Percentiles rank a stretch among this genome's conserved stretches.
These are phyloP conservation scores for Pichia sp. DNA, from an alignment of 1,139 yeast genomes.

Conservation along the genomic window DNA sequence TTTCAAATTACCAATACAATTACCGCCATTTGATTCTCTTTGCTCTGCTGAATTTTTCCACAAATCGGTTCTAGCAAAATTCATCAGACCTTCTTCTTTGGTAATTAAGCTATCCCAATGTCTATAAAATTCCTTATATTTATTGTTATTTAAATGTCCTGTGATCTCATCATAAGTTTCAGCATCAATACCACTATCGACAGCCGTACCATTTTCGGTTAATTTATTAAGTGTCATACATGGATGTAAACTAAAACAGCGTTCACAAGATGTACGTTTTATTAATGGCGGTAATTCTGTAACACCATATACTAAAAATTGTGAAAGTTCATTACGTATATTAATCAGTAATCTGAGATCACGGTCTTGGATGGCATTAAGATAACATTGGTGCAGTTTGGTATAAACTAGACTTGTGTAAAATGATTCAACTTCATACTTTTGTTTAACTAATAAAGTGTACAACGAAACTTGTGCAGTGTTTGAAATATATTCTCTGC, in stretches of 20 bases:
- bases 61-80: constrained; percentile 51
- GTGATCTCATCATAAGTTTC: constrained; percentile 46
- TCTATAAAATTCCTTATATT: constrained; percentile 49
- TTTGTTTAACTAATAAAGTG: constrained; percentile 68
- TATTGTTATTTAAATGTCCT: constrained; percentile 39
- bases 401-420: constrained; percentile 73
- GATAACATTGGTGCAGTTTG: constrained; percentile 41
- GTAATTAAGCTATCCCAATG: constrained; percentile 73
- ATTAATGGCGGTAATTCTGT: constrained; percentile 55
- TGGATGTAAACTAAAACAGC: constrained; percentile 52
- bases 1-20: constrained; percentile 46
- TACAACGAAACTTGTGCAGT: constrained; percentile 88
- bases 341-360: constrained; percentile 60
- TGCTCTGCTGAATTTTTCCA: constrained; percentile 60
- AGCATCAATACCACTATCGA: constrained; percentile 38
- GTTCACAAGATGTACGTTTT: constrained; percentile 54
- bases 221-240: constrained; percentile 69
- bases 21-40: constrained; percentile 56
- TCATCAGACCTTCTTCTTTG: constrained; percentile 61
- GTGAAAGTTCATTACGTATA: constrained; percentile 65
- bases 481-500: constrained; percentile 60
- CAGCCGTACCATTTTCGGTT: constrained; percentile 49
- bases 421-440: constrained; percentile 62
- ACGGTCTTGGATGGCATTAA: constrained; percentile 41
- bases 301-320: constrained; percentile 45